Evolutionary conservation across 495 filamentous ascomycete species (phyloP).

Genomic region (Staphylotrichum longicolle): DNA sequence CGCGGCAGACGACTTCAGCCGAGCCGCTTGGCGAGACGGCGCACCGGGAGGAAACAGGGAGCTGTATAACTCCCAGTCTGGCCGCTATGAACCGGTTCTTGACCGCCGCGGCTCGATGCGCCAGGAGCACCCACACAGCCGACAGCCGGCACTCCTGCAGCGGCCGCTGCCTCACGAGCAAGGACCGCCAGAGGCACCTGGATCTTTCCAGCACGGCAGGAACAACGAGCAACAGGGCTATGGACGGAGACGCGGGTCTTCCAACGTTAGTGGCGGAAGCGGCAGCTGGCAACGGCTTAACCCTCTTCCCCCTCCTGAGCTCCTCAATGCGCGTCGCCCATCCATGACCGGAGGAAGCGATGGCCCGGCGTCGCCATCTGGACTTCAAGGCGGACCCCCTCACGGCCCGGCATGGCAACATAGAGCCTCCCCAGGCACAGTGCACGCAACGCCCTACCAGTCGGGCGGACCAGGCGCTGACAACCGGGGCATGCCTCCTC

Average conservation of each 20-base stretch:
- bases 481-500: slow-evolving; percentile 34
- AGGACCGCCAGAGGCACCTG: slow-evolving; percentile 83
- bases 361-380: slow-evolving; percentile 46
- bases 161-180: slow-evolving; percentile 53
- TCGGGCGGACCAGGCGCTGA: slow-evolving; percentile 36
- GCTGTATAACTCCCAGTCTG: slow-evolving; percentile 90
- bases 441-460: slow-evolving; percentile 47
- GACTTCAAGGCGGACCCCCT: slow-evolving; percentile 29
- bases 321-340: slow-evolving; percentile 41
- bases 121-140: slow-evolving; percentile 52
- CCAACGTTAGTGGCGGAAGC: slow-evolving; percentile 91
- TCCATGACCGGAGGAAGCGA: slow-evolving; percentile 49
- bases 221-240: slow-evolving; percentile 69
- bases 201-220: slow-evolving; percentile 84
- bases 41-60: slow-evolving; percentile 60
- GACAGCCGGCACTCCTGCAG: slow-evolving; percentile 80
- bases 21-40: slow-evolving; percentile 71
- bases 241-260: slow-evolving; percentile 81
- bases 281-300: slow-evolving; percentile 56
- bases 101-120: slow-evolving; percentile 69
- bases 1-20: slow-evolving; percentile 90
- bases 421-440: slow-evolving; percentile 48
- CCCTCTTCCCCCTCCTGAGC: slow-evolving; percentile 44
- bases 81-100: slow-evolving; percentile 85
- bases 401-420: slow-evolving; percentile 49